These are phyloP conservation scores for Cladophialophora immunda DNA, from an alignment of 2,329 filamentous ascomycete species.

Conservation along the genomic window DNA sequence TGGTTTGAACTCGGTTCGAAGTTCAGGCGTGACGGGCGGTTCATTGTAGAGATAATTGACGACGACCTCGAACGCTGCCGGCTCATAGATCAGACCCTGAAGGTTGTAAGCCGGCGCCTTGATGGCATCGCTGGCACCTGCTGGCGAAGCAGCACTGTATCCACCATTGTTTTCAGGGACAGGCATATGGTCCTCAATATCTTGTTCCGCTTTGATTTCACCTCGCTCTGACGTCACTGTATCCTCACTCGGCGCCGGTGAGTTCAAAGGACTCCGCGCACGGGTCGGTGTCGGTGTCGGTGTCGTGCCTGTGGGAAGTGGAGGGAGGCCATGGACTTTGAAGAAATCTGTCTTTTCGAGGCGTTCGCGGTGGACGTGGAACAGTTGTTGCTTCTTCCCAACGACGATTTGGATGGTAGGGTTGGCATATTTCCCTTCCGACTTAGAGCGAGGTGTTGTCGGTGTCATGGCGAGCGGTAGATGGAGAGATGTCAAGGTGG, in stretches of 20 bases:
- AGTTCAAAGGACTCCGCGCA: not conserved
- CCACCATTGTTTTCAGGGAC: slow-evolving; percentile 2
- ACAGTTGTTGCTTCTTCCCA: slow-evolving; percentile 23
- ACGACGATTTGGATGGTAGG: slow-evolving; percentile 37
- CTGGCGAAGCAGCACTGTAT: not conserved
- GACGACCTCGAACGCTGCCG: slow-evolving; percentile 35
- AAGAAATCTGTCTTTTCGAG: slow-evolving; percentile 38
- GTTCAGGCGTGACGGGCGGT: slow-evolving; percentile 5
- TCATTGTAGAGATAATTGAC: slow-evolving; percentile 37
- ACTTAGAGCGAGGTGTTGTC: not conserved
- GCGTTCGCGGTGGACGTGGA: slow-evolving; percentile 33
- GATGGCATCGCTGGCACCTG: not conserved
- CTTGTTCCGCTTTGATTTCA: slow-evolving; percentile 11
- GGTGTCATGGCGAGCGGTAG: slow-evolving; percentile 3
- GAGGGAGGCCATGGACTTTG: slow-evolving; percentile 30
- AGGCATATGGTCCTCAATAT: not conserved
- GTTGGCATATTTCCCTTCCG: slow-evolving; percentile 17
- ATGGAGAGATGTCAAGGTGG: not conserved
- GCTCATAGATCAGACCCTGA: slow-evolving; percentile 25
- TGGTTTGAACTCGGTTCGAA: slow-evolving; percentile 17
- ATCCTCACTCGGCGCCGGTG: slow-evolving; percentile 7
- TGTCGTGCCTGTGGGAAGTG: not conserved
- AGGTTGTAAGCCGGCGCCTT: slow-evolving; percentile 26
- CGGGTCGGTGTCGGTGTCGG: not conserved
- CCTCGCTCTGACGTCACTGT: slow-evolving; percentile 11